phyloP scores from a whole-genome alignment of 2,329 filamentous ascomycete genomes.

The Aspergillus fischeri region DNA sequence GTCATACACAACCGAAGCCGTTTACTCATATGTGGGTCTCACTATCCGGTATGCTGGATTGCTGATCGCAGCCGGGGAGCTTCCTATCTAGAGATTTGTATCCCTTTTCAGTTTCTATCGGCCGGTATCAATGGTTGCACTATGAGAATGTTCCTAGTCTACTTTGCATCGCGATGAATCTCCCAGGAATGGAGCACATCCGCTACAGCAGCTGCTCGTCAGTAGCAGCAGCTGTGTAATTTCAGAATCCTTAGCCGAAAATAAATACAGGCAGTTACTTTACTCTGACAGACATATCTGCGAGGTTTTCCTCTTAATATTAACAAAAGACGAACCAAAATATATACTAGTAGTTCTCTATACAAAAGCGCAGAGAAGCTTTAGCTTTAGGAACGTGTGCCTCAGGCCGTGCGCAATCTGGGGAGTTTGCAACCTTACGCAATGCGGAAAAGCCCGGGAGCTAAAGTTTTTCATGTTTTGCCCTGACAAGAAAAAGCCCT shows the following conservation, averaged over 20 bases:
- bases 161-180: neutral
- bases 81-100: neutral
- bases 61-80: neutral
- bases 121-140: neutral
- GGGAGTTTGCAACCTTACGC: constrained; percentile 29
- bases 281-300: too few relatives aligned
- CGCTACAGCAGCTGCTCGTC: neutral
- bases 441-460: constrained; percentile 39
- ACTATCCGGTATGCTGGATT: neutral
- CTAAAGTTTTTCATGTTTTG: constrained; percentile 30
- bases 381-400: constrained; percentile 10
- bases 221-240: neutral
- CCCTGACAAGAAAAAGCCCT: constrained; percentile 8
- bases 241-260: neutral
- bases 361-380: neutral
- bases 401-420: constrained; percentile 14
- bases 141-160: neutral
- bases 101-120: neutral
- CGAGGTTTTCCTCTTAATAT: neutral
- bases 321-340: neutral
- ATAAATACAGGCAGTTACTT: neutral
- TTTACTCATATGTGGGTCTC: neutral
- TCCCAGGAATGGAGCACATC: neutral
- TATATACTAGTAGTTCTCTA: neutral
- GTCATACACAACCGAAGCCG: neutral